Evolutionary conservation across 2,329 filamentous ascomycete genomes (phyloP), one percentile per base, ranked within the genome.

Genomic region (Sarocladium kiliense): DNA sequence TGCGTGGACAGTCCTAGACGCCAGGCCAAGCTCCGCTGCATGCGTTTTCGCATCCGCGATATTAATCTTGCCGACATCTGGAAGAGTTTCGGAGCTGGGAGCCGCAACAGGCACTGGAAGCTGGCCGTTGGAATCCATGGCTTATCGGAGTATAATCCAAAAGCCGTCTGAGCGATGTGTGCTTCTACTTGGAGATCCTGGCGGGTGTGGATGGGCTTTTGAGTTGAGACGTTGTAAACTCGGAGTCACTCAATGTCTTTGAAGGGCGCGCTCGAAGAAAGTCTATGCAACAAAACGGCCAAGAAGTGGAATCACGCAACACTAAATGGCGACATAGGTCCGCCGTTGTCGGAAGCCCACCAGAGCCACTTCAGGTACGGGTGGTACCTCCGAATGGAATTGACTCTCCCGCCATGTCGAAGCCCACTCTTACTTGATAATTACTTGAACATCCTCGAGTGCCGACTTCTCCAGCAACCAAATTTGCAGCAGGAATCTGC

Each of bases 1-100:
- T 59, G 88, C 89, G 68, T 96, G 91, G 59, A 96, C 76, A n/a
- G 88, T 82, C 55, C 82, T 79, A 5, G 91, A 90, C 7, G 89
- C 81, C 50, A 88, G 74, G 3, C 50, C 27, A 21, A 53, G 50
- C 10, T 27, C 47, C 47, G 18, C 42, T n/a, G 27, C 57, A 54
- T 21, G 59, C 56, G 32, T 54, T 56, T 19, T 56, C 42, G 21
- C 53, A 41, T 32, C 56, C 51, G 37, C 50, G 44, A 27, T 19
- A 19, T 5, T 23, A 27, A 51, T 34, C 47, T 51, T 51, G 47
- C 30, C 23, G 11, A 34, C 27, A 12, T 51, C 47, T 7, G 47
- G 27, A 7, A 51, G 47, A 10, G 21, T 23, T 3, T 25, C 47
- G 16, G 47, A 14, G 7, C 7, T 3, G 14, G 47, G 27, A 5